Conservation (phyloP, 1,284 basidiomycete genomes). For the Singerocomus inundabilis region DNA sequence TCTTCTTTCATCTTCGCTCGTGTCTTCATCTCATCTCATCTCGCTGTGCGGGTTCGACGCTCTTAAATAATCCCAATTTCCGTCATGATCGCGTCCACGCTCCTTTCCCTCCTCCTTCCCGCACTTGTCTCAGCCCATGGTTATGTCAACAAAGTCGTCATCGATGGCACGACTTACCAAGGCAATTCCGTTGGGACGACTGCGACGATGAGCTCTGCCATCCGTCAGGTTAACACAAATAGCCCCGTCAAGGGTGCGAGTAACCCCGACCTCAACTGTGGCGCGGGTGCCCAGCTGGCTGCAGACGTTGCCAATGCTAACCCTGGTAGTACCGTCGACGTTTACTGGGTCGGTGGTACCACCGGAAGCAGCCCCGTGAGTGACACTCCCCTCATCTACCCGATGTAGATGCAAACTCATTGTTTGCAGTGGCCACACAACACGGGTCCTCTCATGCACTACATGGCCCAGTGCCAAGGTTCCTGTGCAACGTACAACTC, state of each 20-base stretch:
- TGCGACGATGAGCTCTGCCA: slow-evolving; percentile 23
- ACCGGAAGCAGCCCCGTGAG: slow-evolving; percentile 25
- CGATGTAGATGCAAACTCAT: not conserved
- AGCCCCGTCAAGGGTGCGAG: slow-evolving; percentile 41
- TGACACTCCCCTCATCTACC: not conserved
- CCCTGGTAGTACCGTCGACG: slow-evolving; percentile 38
- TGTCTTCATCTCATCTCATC: not conserved
- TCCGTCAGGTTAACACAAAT: slow-evolving; percentile 35
- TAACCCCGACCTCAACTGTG: slow-evolving; percentile 41
- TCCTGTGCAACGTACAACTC: slow-evolving; percentile 35
- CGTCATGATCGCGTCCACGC: slow-evolving; percentile 14
- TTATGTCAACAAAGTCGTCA: slow-evolving; percentile 26
- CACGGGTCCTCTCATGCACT: slow-evolving; percentile 38
- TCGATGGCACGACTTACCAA: slow-evolving; percentile 35
- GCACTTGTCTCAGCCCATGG: slow-evolving; percentile 34
- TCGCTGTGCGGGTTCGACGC: slow-evolving; percentile 24
- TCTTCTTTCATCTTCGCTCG: slow-evolving; percentile 1
- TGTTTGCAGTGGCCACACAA: slow-evolving; percentile 37
- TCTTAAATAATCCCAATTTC: not conserved
- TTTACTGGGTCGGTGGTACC: slow-evolving; percentile 33
- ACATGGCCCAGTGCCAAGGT: slow-evolving; percentile 37
- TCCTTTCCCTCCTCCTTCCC: slow-evolving; percentile 27
- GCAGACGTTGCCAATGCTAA: slow-evolving; percentile 37
- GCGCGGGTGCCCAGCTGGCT: slow-evolving; percentile 37
- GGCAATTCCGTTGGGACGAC: slow-evolving; percentile 32